These are phyloP conservation scores for Penicillium sclerotiorum DNA, from an alignment of 2,329 filamentous ascomycete genomes.

Conservation along the genomic window DNA sequence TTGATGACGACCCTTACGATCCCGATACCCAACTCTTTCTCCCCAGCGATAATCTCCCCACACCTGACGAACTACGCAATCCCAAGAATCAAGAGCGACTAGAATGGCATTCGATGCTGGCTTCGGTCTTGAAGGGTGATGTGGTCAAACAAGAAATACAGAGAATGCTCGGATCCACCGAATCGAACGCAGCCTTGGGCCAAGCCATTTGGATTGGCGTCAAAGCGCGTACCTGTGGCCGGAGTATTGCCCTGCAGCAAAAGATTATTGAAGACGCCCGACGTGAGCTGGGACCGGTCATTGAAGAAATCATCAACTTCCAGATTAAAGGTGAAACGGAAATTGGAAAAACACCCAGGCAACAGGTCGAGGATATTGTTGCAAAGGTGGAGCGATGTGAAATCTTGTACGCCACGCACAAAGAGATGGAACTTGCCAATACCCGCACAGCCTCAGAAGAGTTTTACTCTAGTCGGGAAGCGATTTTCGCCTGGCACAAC, in stretches of 20 bases:
- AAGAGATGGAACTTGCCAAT: slow-evolving; percentile 72
- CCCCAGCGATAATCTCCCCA: slow-evolving; percentile 84
- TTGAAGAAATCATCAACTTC: slow-evolving; percentile 91
- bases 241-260: slow-evolving; percentile 80
- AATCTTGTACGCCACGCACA: slow-evolving; percentile 78
- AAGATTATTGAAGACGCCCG: slow-evolving; percentile 87
- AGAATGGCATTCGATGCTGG: slow-evolving; percentile 98
- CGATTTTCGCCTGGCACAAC: slow-evolving; percentile 94
- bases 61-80: slow-evolving; percentile 85
- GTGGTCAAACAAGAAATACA: slow-evolving; percentile 99
- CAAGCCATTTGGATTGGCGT: slow-evolving; percentile 86
- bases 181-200: slow-evolving; percentile 70
- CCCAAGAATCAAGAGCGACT: slow-evolving; percentile 84
- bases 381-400: slow-evolving; percentile 89
- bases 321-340: slow-evolving; percentile 92
- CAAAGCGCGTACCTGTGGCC: slow-evolving; percentile 78
- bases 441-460: slow-evolving; percentile 73
- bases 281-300: slow-evolving; percentile 67
- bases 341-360: slow-evolving; percentile 80
- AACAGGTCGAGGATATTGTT: slow-evolving; percentile 89
- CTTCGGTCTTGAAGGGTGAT: slow-evolving; percentile 92
- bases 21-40: slow-evolving; percentile 93
- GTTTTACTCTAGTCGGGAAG: slow-evolving; percentile 81
- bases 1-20: slow-evolving; percentile 81
- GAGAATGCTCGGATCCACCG: slow-evolving; percentile 78